These are phyloP conservation scores for Saccharomycopsis selenospora DNA, from an alignment of 805 yeast species.

Conservation along the genomic window DNA sequence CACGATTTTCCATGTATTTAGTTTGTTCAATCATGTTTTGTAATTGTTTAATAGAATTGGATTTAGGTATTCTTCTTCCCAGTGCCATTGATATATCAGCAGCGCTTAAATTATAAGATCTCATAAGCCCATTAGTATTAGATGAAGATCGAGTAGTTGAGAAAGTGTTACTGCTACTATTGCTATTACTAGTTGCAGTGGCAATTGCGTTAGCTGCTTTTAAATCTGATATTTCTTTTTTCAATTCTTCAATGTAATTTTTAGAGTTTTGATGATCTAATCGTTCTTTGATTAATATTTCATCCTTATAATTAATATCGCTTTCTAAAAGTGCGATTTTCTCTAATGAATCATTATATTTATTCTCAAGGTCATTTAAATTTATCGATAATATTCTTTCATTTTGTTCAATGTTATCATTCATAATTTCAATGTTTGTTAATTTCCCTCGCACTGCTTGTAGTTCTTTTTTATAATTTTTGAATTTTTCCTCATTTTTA, in stretches of 20 bases:
- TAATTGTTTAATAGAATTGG: slow-evolving; percentile 27
- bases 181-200: not conserved
- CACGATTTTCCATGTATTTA: slow-evolving; percentile 26
- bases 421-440: slow-evolving; percentile 36
- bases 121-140: not conserved
- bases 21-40: slow-evolving; percentile 28
- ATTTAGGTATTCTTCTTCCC: slow-evolving; percentile 22
- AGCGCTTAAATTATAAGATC: not conserved
- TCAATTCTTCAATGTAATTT: slow-evolving; percentile 23
- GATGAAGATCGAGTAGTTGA: not conserved
- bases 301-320: slow-evolving; percentile 29
- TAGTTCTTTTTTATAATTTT: slow-evolving; percentile 28
- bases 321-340: slow-evolving; percentile 33
- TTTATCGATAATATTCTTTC: slow-evolving; percentile 32
- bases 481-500: slow-evolving; percentile 24
- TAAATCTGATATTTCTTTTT: slow-evolving; percentile 6
- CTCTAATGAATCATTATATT: slow-evolving; percentile 33
- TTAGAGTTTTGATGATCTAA: slow-evolving; percentile 26
- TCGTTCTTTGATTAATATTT: slow-evolving; percentile 25
- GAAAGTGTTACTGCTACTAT: not conserved
- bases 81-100: not conserved
- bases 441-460: slow-evolving; percentile 28
- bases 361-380: slow-evolving; percentile 30
- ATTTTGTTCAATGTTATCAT: slow-evolving; percentile 38
- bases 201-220: not conserved